These are phyloP conservation scores for Vigna trinervia DNA, from an alignment of 306 rosid species.

Conservation along the genomic window DNA sequence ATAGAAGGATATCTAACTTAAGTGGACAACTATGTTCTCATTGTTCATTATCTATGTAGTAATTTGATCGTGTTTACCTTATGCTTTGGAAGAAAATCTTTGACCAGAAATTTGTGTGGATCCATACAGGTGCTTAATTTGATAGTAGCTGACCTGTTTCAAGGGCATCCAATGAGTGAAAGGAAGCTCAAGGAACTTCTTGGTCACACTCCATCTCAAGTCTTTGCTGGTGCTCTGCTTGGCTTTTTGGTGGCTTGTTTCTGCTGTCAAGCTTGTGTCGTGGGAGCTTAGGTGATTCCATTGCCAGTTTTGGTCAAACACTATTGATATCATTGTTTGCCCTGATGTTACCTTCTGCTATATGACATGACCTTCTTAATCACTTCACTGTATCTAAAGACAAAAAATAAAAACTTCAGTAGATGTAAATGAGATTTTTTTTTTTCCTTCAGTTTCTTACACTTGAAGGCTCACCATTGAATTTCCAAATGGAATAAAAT, in stretches of 20 bases:
- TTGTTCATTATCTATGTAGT: not conserved
- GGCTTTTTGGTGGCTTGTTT: conserved; percentile 73
- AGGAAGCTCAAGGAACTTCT: conserved; percentile 92
- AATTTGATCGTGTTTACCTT: conserved; percentile 23
- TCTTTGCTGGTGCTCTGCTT: conserved; percentile 82
- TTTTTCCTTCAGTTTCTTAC: conserved; percentile 13
- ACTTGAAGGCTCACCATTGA: conserved; percentile 11
- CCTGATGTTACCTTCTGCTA: conserved; percentile 22
- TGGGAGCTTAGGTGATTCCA: conserved; percentile 45
- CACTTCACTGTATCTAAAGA: not conserved
- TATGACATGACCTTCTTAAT: conserved; percentile 1
- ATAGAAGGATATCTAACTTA: not conserved
- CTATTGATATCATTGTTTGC: conserved; percentile 30
- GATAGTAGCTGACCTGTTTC: conserved; percentile 85
- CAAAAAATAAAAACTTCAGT: conserved; percentile 16
- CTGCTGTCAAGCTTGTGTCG: conserved; percentile 67
- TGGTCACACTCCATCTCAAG: conserved; percentile 94
- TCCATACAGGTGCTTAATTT: conserved; percentile 80
- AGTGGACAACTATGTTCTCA: not conserved
- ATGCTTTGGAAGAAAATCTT: conserved; percentile 2
- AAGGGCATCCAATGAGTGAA: conserved; percentile 90
- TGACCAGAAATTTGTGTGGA: conserved; percentile 10
- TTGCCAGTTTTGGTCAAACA: conserved; percentile 39
- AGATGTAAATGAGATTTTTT: conserved; percentile 31
- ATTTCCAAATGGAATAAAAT: conserved; percentile 26